Base-by-base conservation (phyloP, 371 early-diverging fungal genomes). In the Mortierella sp. region DNA sequence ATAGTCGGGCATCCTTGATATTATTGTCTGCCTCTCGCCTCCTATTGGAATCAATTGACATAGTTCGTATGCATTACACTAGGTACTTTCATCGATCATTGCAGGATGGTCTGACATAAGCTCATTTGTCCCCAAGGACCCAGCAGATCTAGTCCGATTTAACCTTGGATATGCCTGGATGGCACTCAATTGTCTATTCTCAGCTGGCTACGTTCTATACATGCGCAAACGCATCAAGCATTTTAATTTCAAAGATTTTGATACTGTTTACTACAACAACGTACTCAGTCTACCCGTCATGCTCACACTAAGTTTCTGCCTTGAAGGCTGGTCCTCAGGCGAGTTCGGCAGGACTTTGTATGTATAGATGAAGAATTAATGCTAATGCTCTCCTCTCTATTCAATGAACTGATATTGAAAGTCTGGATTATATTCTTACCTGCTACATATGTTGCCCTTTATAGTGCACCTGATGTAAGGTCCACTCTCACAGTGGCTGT, bases 261-360 rank as follows among this genome's bases (percentile, higher is more conserved):
- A 99, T 80, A 96, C 97, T 0, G 97, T 99, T 18, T 98, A 95
- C 84, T 99, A 95, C 87, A 97, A 98, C 89, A 99, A 98, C 75
- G 72, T 96, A 32, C 84, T 99, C 57, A 94, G 96, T 0, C 87
- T 97, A 65, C 98, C 98, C 1, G 84, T 98, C 20, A 90, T 98
- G 64, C 45, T 95, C 0, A 66, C 93, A 0, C 88, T 95, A 35
- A 95, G 96, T 51, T 70, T 96, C 0, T 58, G 95, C 9, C 87
- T 94, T 63, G 98, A 98, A 78, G 93, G 94, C 64, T 94, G 91
- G 91, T 68, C 86, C 2, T 83, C 76, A 16, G 85, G 84, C 30
- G 91, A 89, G 58, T 68, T 91, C 11, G 59, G 70, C 20, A 64
- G 78, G 20, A 90, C 87, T 28, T 90, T 91, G 91, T 92, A 89